Evolutionary conservation across 129 eudicot species (phyloP), one percentile per base, ranked within the genome.

Genomic region (Flaveria trinervia): DNA sequence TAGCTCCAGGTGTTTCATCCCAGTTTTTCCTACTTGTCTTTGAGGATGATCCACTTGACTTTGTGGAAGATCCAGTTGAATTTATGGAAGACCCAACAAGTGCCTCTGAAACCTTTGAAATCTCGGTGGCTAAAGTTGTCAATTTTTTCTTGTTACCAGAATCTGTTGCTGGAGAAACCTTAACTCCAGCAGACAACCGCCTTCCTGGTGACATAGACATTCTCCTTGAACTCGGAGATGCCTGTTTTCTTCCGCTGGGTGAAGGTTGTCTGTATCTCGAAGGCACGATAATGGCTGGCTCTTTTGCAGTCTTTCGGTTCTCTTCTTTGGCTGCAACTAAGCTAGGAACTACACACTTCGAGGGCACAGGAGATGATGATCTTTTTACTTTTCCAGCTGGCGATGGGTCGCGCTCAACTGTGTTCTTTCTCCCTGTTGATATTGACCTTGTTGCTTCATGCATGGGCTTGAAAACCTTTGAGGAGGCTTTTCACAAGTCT

Each of bases 211-310:
- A 94, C 65, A 94, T 41, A 6, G 99, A 94, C 97, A 91, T 91
- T 87, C 97, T 83, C 89, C 99, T 87, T 5, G 80, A 8, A 52
- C 83, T 44, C 17, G 94, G 91, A 23, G 94, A 84, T 12, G 92
- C 91, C 59, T 78, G 92, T 77, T 84, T 85, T 69, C 97, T 77
- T 43, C 80, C 90, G 30, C 82, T 90, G 0, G 98, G 97, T 6
- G 98, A 93, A 22, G 97, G 97, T 86, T 94, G 97, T 49, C 99
- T 72, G 57, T 94, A 94, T 73, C 99, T 89, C 12, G 99, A 94
- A 30, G 99, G 99, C 76, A 94, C 99, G 0, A 94, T 79, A 13
- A 94, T 94, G 1, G 97, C 90, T 0, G 93, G 83, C 76, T 94
- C 99, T 83, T 78, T 89, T n/a, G 90, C 80, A 20, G 82, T 45